phyloP scores from a whole-genome alignment of 2,329 filamentous ascomycete species.

The Trichoderma hamatum region DNA sequence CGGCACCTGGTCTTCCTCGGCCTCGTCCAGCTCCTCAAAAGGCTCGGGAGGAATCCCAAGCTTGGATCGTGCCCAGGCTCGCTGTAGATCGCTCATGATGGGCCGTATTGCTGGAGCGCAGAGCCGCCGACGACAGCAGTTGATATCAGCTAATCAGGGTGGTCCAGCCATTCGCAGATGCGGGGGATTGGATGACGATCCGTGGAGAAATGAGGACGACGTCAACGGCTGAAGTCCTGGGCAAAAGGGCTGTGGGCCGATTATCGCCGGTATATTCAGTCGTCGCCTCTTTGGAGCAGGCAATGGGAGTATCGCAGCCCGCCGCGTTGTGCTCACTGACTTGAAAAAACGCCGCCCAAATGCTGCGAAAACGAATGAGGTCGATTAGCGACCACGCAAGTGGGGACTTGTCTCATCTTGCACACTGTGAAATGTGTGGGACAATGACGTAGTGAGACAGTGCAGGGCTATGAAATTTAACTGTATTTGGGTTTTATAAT shows the following conservation, averaged over 20 bases:
- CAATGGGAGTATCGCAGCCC: background rate
- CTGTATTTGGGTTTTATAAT: background rate
- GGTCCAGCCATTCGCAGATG: constrained; percentile 25
- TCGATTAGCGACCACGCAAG: background rate
- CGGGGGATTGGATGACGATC: constrained; percentile 19
- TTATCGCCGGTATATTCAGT: background rate
- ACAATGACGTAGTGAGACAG: background rate
- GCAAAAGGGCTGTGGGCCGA: background rate
- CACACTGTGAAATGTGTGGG: background rate
- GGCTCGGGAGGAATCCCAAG: constrained; percentile 58
- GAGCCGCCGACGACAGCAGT: constrained; percentile 6
- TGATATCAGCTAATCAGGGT: constrained; percentile 12
- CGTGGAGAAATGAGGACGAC: background rate
- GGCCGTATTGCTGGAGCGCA: constrained; percentile 13
- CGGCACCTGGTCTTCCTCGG: constrained; percentile 50
- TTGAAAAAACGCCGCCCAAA: background rate
- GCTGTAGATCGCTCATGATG: constrained; percentile 79
- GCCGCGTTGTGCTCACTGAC: background rate
- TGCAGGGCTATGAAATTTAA: background rate
- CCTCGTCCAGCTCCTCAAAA: constrained; percentile 58
- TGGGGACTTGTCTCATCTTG: background rate
- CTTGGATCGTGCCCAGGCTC: constrained; percentile 76
- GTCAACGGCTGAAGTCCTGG: background rate
- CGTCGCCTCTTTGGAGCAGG: background rate
- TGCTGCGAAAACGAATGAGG: constrained; percentile 1